These are phyloP conservation scores for Neurospora sp. DNA, from an alignment of 495 filamentous ascomycete species.

Conservation along the genomic window DNA sequence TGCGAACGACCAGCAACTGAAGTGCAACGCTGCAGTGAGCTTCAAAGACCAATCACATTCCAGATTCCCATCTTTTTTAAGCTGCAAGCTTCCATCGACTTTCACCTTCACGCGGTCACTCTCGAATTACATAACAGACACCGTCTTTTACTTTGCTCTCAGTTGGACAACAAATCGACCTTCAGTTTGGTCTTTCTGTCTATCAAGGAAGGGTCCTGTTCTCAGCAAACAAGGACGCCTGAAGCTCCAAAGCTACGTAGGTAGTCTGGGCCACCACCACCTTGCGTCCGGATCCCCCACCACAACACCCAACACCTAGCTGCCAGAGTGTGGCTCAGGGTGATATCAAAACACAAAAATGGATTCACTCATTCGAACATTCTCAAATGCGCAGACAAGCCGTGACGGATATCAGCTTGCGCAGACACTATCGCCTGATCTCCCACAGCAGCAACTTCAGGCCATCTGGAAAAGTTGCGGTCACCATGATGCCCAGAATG, in stretches of 20 bases:
- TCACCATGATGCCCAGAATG: constrained; percentile 37
- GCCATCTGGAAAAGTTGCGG: constrained; percentile 57
- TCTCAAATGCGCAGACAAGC: constrained; percentile 44
- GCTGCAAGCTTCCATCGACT: neutral
- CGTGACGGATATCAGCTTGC: constrained; percentile 57
- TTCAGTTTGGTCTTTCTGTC: neutral
- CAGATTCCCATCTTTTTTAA: neutral
- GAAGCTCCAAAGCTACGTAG: neutral
- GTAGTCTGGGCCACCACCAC: neutral
- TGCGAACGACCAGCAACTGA: neutral
- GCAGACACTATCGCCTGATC: constrained; percentile 56
- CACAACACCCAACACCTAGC: neutral
- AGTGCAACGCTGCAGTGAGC: neutral
- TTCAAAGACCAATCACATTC: neutral
- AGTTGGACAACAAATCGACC: neutral
- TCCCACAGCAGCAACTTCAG: constrained; percentile 45
- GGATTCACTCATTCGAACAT: constrained; percentile 46
- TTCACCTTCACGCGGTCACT: neutral
- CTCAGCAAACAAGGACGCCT: neutral
- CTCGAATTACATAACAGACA: neutral
- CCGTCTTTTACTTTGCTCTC: neutral
- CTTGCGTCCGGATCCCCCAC: neutral
- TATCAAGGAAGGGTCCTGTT: neutral
- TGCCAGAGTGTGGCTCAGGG: neutral
- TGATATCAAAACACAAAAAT: constrained; percentile 28